Conservation (phyloP, 2,329 filamentous ascomycete species). For the Lecanicillium sp. region DNA sequence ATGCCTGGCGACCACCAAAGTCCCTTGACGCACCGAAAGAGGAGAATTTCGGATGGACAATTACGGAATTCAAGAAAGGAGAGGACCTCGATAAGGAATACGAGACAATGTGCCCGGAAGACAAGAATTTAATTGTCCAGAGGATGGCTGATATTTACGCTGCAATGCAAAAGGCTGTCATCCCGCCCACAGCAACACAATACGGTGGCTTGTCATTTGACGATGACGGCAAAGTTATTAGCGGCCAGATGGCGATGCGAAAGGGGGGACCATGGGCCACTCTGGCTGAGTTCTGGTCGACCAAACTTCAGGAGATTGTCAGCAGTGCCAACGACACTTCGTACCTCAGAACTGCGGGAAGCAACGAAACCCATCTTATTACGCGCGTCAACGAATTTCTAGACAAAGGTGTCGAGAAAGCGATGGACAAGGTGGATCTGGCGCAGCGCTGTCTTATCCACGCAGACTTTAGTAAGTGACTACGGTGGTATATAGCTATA, state of each 20-base stretch:
- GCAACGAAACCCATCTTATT: slow-evolving; percentile 7
- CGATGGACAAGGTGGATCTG: slow-evolving; percentile 14
- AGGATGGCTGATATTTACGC: slow-evolving; percentile 20
- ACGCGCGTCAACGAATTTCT: slow-evolving; percentile 17
- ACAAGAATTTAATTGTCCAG: slow-evolving; percentile 14
- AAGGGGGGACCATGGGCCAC: slow-evolving; percentile 18
- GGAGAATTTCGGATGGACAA: slow-evolving; percentile 19
- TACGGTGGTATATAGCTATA: background rate
- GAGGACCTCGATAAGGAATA: slow-evolving; percentile 17
- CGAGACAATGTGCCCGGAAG: background rate
- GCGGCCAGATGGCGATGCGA: slow-evolving; percentile 16
- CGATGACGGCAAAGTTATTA: slow-evolving; percentile 13
- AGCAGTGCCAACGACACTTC: slow-evolving; percentile 11
- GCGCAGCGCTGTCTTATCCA: slow-evolving; percentile 18
- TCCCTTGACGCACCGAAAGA: background rate
- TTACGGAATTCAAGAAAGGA: slow-evolving; percentile 22
- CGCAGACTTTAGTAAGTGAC: slow-evolving; percentile 22
- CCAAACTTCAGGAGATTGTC: slow-evolving; percentile 11
- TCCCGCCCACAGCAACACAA: slow-evolving; percentile 12
- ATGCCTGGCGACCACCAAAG: slow-evolving; percentile 17
- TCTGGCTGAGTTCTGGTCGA: slow-evolving; percentile 16
- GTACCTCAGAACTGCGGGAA: slow-evolving; percentile 16
- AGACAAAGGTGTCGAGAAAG: background rate
- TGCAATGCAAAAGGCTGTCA: slow-evolving; percentile 14
- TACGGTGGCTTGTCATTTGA: slow-evolving; percentile 20